These are phyloP conservation scores for Pseudopithomyces chartarum DNA, from an alignment of 2,329 filamentous ascomycete genomes.

Conservation along the genomic window DNA sequence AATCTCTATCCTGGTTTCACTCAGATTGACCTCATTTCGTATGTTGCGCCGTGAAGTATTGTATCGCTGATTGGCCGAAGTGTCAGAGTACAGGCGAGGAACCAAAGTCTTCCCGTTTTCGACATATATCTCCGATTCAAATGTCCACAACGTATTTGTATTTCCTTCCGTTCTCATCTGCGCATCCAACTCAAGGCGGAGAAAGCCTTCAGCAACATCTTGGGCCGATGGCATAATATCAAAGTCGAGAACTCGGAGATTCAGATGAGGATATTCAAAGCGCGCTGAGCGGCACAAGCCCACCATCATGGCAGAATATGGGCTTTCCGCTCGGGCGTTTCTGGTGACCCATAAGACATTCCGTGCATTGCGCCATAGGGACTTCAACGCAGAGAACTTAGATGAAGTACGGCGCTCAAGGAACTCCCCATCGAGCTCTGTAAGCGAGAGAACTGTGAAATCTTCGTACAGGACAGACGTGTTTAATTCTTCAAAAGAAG, in stretches of 20 bases:
- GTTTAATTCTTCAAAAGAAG: conserved; percentile 9
- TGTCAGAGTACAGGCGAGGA: conserved; percentile 10
- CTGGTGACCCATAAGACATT: conserved; percentile 13
- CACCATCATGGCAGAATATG: conserved; percentile 10
- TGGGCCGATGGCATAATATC: conserved; percentile 10
- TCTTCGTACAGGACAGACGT: conserved; percentile 1
- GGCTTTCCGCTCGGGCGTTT: conserved; percentile 8
- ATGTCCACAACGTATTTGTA: conserved; percentile 7
- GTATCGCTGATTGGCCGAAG: conserved; percentile 19
- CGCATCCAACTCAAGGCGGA: conserved; percentile 5
- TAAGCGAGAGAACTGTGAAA: conserved; percentile 3
- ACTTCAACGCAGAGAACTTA: conserved; percentile 7
- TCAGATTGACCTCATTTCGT: conserved; percentile 8
- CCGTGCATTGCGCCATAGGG: conserved; percentile 5
- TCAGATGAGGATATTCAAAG: conserved; percentile 8
- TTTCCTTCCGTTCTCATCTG: background rate
- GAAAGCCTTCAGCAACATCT: conserved; percentile 4
- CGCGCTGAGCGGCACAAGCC: conserved; percentile 7
- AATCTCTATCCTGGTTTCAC: conserved; percentile 4
- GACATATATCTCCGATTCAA: conserved; percentile 10
- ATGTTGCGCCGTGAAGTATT: conserved; percentile 22
- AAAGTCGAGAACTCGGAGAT: conserved; percentile 10
- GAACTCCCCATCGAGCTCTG: conserved; percentile 1
- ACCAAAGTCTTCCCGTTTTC: background rate
- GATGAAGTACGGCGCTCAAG: background rate